These are phyloP conservation scores for Manihot esculenta DNA, from an alignment of 441 rosid species.

Conservation along the genomic window DNA sequence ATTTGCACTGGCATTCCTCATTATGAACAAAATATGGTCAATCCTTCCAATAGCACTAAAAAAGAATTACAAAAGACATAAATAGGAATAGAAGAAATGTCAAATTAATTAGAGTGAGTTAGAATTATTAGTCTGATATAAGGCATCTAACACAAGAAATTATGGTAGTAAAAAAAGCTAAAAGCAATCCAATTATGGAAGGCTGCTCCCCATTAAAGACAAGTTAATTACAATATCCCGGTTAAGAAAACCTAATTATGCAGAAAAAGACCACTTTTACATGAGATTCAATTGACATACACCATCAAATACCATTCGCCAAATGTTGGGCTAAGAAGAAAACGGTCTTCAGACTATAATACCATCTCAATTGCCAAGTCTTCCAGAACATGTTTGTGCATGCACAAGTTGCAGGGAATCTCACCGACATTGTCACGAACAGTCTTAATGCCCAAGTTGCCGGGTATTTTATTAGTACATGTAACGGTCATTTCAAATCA, in stretches of 20 bases:
- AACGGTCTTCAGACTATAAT: not conserved
- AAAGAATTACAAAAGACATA: not conserved
- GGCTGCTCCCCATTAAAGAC: not conserved
- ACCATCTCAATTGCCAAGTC: not conserved
- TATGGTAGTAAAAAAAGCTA: not conserved
- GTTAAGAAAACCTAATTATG: not conserved
- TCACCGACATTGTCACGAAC: not conserved
- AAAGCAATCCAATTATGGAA: not conserved
- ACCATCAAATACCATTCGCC: not conserved
- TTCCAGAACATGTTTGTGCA: not conserved
- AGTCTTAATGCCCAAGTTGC: too few relatives aligned
- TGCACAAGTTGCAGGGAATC: not conserved
- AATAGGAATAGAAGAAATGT: not conserved
- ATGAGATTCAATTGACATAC: not conserved
- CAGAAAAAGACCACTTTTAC: not conserved
- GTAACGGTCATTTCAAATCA: too few relatives aligned
- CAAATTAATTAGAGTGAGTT: too few relatives aligned
- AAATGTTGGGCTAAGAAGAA: not conserved
- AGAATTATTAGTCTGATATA: not conserved
- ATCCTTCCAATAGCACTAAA: not conserved
- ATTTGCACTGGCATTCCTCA: not conserved
- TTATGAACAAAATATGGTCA: not conserved
- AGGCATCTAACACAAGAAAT: not conserved
- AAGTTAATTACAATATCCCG: not conserved
- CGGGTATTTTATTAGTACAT: not conserved